phyloP scores from a whole-genome alignment of 768 basidiomycete genomes.

The Holtermanniella nyarrowii region DNA sequence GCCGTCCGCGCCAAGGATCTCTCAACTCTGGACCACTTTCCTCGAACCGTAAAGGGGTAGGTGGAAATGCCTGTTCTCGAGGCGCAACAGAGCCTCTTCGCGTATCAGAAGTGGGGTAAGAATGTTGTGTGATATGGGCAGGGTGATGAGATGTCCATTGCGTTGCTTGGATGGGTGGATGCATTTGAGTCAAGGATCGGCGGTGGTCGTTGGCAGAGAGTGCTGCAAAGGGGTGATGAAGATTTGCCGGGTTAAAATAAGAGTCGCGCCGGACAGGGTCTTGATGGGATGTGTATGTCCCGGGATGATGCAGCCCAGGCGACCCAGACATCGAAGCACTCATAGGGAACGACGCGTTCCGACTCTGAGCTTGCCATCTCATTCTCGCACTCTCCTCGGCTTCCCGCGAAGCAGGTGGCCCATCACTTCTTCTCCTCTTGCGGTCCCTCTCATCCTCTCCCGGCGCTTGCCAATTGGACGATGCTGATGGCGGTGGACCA shows the following conservation, averaged over 20 bases:
- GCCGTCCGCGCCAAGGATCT: too few species aligned
- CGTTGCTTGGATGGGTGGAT: background rate
- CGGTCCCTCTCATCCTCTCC: constrained; percentile 14
- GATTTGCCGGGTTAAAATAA: background rate
- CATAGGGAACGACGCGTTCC: constrained; percentile 27
- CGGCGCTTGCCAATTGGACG: constrained; percentile 1
- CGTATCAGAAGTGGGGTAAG: background rate
- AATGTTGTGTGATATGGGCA: background rate
- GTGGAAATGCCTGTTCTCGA: too few species aligned
- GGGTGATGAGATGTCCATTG: background rate
- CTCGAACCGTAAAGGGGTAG: too few species aligned
- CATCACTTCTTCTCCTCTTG: constrained; percentile 27
- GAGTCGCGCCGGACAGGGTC: background rate
- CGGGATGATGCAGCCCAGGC: background rate
- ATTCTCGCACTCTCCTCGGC: constrained; percentile 26
- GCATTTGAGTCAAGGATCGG: background rate
- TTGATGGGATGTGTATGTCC: background rate
- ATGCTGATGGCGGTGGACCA: background rate
- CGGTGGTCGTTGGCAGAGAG: background rate
- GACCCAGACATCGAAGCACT: background rate
- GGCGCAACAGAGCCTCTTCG: background rate
- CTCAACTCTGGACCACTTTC: too few species aligned
- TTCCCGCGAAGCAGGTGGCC: constrained; percentile 14
- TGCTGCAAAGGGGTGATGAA: background rate
- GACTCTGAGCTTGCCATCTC: constrained; percentile 26